Evolutionary conservation across 306 rosid species (phyloP).

Genomic region (Begonia peltatifolia): DNA sequence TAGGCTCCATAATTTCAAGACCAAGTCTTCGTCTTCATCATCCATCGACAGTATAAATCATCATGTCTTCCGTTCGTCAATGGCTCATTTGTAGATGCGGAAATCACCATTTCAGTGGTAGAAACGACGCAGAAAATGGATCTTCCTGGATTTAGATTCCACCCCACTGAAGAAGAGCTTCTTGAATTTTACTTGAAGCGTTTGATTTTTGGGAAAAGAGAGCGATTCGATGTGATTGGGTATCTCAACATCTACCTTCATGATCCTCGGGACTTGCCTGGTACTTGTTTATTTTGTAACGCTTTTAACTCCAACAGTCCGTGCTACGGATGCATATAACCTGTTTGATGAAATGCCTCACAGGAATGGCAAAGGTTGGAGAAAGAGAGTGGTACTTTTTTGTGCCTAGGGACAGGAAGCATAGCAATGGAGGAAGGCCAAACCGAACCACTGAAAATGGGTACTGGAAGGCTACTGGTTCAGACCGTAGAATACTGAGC

Average conservation of each 20-base stretch:
- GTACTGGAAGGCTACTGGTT: constrained; percentile 96
- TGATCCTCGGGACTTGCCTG: constrained; percentile 84
- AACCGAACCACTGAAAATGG: constrained; percentile 86
- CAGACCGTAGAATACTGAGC: constrained; percentile 62
- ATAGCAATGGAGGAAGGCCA: constrained; percentile 83
- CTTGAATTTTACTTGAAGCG: constrained; percentile 74
- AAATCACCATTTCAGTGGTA: not conserved
- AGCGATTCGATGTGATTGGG: constrained; percentile 57
- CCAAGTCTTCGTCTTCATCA: constrained; percentile 16
- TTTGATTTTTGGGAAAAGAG: constrained; percentile 46
- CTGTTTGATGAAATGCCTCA: not conserved
- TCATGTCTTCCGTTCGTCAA: not conserved
- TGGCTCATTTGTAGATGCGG: not conserved
- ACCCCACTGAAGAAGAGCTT: constrained; percentile 92
- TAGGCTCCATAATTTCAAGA: constrained; percentile 2
- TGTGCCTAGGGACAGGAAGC: constrained; percentile 93
- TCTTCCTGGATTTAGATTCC: constrained; percentile 90
- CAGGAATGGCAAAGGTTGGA: constrained; percentile 64
- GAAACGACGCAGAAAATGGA: constrained; percentile 30
- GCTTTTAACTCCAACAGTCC: not conserved
- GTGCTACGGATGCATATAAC: too few relatives aligned
- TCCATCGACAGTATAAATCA: not conserved
- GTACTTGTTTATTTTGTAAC: constrained; percentile 16
- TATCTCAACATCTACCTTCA: constrained; percentile 69
- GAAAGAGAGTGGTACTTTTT: constrained; percentile 98